Evolutionary conservation across 2,329 filamentous ascomycete species (phyloP).

Genomic region (Pseudogymnoascus sp.): DNA sequence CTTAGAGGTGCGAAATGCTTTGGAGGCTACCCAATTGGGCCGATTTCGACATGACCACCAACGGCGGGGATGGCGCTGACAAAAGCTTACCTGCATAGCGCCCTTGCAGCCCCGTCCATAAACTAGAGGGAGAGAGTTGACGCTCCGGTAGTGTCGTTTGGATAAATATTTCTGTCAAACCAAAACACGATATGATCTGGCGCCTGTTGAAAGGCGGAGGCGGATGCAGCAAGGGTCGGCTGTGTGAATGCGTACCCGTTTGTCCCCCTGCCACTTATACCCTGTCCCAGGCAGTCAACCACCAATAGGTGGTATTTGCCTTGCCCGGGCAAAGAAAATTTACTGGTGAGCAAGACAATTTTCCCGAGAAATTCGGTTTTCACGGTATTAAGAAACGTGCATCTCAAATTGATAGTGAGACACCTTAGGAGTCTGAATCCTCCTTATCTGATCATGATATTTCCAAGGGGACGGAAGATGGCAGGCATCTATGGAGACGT

Average conservation of each 20-base stretch:
- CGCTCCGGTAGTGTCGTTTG: background rate
- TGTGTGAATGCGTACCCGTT: slow-evolving; percentile 1
- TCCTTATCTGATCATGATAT: background rate
- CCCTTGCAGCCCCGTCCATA: background rate
- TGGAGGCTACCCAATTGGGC: background rate
- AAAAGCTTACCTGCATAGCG: background rate
- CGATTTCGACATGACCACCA: background rate
- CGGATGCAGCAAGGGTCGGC: slow-evolving; percentile 2
- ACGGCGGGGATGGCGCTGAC: background rate
- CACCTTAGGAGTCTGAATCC: background rate
- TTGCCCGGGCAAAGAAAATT: background rate
- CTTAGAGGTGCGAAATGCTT: background rate
- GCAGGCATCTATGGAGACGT: background rate
- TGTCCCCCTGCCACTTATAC: background rate
- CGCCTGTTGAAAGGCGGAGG: slow-evolving; percentile 7
- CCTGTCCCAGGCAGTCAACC: background rate
- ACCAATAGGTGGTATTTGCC: background rate
- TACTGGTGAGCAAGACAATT: background rate
- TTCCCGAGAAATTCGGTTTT: background rate
- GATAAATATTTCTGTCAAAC: slow-evolving; percentile 6
- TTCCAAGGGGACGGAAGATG: background rate
- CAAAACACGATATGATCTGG: slow-evolving; percentile 6
- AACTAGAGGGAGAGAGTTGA: background rate
- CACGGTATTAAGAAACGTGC: background rate
- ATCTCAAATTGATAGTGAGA: background rate